Conservation (phyloP, 1,284 basidiomycete genomes). For the Stereum hirsutum region DNA sequence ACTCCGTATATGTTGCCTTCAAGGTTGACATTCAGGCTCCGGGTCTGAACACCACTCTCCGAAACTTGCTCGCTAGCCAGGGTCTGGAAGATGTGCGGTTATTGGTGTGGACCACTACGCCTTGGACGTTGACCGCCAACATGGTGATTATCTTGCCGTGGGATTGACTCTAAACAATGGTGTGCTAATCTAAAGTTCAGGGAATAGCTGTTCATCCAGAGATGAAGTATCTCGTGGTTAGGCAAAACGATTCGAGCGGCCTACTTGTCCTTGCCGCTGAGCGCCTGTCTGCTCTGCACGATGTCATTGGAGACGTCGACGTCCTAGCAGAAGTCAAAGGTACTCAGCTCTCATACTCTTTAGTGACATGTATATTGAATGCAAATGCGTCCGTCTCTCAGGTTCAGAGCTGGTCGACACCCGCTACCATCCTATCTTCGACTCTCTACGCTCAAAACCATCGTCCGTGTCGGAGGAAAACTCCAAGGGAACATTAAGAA, state of each 20-base stretch:
- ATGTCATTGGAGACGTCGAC: conserved; percentile 42
- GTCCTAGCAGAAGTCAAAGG: conserved; percentile 44
- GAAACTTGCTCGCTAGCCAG: conserved; percentile 12
- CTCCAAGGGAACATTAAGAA: conserved; percentile 22
- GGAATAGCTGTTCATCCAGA: conserved; percentile 80
- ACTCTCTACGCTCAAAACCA: too few species aligned
- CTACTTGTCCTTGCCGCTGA: conserved; percentile 66
- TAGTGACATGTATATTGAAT: not conserved
- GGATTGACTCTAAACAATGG: conserved; percentile 2
- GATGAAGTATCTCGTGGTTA: conserved; percentile 64
- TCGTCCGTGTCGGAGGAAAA: conserved; percentile 3
- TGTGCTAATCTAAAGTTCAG: conserved; percentile 27
- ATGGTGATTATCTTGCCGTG: conserved; percentile 52
- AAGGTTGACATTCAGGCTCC: conserved; percentile 31
- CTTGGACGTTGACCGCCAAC: conserved; percentile 95
- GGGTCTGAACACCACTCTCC: conserved; percentile 16
- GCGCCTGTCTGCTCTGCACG: conserved; percentile 43
- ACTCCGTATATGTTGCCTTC: conserved; percentile 84
- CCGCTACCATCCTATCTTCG: conserved; percentile 65
- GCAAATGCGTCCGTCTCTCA: too few species aligned
- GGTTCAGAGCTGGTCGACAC: conserved; percentile 60
- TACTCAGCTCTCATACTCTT: conserved; percentile 11
- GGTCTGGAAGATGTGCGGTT: conserved; percentile 33
- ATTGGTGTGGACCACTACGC: conserved; percentile 98
- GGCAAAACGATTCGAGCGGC: conserved; percentile 20